Conservation (phyloP, 768 basidiomycete species). For the Mycena polygramma region DNA sequence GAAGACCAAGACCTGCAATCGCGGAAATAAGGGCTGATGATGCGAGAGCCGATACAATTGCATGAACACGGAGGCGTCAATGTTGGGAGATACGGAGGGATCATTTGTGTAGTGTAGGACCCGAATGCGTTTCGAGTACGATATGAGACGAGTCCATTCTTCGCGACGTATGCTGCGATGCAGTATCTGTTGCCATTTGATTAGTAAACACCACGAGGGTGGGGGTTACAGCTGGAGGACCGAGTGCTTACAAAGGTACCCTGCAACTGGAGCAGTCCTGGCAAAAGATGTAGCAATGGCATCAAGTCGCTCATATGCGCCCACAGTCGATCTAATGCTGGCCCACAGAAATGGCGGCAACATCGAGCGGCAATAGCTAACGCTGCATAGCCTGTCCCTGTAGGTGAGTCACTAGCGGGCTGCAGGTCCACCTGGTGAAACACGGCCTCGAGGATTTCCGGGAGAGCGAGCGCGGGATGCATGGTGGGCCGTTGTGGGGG, state of each 20-base stretch:
- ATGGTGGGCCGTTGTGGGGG: too few species aligned
- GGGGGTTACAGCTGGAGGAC: neutral
- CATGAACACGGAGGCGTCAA: slow-evolving; percentile 2
- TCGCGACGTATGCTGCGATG: neutral
- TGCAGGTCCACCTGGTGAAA: too few species aligned
- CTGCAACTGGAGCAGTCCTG: neutral
- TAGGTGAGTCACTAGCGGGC: too few species aligned
- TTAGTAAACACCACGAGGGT: too few species aligned
- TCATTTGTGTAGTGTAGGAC: neutral
- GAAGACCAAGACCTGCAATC: neutral
- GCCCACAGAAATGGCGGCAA: neutral
- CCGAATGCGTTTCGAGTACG: neutral
- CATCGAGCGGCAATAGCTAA: too few species aligned
- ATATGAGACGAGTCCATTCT: neutral
- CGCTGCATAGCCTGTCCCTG: too few species aligned
- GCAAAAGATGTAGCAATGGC: neutral
- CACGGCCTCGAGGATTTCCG: too few species aligned
- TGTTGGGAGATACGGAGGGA: neutral
- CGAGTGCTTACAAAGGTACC: neutral
- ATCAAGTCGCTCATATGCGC: neutral
- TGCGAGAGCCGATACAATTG: neutral
- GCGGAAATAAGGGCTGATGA: neutral
- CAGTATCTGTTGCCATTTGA: neutral
- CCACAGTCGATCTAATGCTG: slow-evolving; percentile 1
- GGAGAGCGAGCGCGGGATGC: too few species aligned